phyloP scores from a whole-genome alignment of 2,329 filamentous ascomycete species.

The Aureobasidium sp. region DNA sequence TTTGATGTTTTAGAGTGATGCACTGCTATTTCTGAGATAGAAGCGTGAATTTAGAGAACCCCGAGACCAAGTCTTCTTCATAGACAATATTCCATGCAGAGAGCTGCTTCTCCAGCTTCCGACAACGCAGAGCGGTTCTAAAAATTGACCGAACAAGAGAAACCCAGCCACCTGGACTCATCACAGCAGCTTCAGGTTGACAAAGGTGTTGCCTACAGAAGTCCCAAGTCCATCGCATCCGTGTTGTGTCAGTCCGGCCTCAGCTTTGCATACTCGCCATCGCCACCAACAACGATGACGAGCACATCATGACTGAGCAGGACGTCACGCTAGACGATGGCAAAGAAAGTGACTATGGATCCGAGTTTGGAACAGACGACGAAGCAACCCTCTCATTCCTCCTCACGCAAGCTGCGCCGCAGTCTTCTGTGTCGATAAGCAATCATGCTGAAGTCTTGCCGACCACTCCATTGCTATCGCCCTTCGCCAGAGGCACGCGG shows the following conservation, averaged over 20 bases:
- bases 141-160: no score
- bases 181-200: no score
- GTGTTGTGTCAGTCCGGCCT: no score
- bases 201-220: no score
- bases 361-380: conserved; percentile 51
- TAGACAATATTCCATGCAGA: no score
- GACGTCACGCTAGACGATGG: neutral
- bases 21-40: no score
- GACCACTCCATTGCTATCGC: neutral
- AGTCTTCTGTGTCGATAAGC: conserved; percentile 16
- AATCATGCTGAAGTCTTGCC: neutral
- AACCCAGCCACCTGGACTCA: no score
- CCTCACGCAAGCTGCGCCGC: conserved; percentile 36
- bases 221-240: neutral
- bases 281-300: conserved; percentile 9
- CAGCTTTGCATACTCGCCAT: neutral
- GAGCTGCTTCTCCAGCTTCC: no score
- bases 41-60: no score
- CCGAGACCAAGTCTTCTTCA: no score
- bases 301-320: conserved; percentile 1
- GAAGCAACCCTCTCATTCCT: conserved; percentile 44
- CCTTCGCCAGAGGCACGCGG: neutral
- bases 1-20: no score
- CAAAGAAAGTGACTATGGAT: conserved; percentile 51
- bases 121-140: no score